These are phyloP conservation scores for Seminavis robusta DNA, from an alignment of 108 stramenopile genomes.

Conservation along the genomic window DNA sequence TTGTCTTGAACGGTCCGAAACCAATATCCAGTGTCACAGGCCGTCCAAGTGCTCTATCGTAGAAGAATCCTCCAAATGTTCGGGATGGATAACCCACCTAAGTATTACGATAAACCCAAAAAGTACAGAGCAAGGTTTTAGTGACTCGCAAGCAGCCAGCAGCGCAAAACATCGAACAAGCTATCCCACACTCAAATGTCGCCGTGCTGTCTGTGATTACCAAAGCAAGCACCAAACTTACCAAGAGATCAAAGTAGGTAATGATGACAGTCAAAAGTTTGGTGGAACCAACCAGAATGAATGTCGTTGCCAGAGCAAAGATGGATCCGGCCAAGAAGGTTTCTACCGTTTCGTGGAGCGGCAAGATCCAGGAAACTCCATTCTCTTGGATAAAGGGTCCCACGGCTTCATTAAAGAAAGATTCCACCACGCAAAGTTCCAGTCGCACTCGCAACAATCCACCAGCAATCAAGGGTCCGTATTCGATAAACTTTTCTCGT, in stretches of 20 bases:
- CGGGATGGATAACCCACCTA: constrained; percentile 52
- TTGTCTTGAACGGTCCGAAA: constrained; percentile 75
- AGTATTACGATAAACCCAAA: neutral
- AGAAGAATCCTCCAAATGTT: constrained; percentile 78
- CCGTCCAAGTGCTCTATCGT: constrained; percentile 78
- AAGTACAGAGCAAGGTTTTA: neutral
- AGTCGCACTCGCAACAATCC: constrained; percentile 85
- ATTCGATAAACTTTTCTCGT: constrained; percentile 79
- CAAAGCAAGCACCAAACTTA: too few relatives aligned
- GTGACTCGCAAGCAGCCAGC: too few relatives aligned
- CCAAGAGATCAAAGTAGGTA: constrained; percentile 78
- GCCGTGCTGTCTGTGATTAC: too few relatives aligned
- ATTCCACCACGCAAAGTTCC: constrained; percentile 91
- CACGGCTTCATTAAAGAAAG: constrained; percentile 91
- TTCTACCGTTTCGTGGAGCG: constrained; percentile 88
- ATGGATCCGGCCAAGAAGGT: constrained; percentile 91
- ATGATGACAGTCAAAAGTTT: constrained; percentile 85
- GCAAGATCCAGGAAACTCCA: constrained; percentile 85
- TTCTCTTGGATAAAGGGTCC: constrained; percentile 88
- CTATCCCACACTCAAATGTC: too few relatives aligned
- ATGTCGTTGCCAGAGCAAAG: constrained; percentile 87
- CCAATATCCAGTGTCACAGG: constrained; percentile 90
- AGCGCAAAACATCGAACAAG: too few relatives aligned
- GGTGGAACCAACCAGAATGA: constrained; percentile 91
- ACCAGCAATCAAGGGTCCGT: constrained; percentile 89